A percentile compares a stretch with the other conserved stretches of the same genome.
Evolutionary conservation across 192 early-diverging fungal genomes (phyloP).

Genomic region (Podila epicladia): DNA sequence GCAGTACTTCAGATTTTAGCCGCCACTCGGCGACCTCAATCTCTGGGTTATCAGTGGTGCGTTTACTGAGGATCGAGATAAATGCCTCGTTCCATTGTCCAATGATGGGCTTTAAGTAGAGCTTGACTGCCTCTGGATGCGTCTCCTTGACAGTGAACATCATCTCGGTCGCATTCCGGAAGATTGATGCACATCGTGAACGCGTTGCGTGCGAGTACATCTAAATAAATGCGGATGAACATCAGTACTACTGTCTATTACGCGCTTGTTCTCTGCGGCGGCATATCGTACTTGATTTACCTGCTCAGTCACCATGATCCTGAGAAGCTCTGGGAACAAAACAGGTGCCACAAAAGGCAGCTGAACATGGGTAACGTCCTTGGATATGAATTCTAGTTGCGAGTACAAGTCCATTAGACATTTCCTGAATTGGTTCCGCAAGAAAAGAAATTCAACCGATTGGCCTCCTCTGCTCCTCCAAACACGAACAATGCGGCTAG

Average conservation of each 20-base stretch:
- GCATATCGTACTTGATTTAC: conserved; percentile 16
- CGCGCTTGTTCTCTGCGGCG: too few species aligned
- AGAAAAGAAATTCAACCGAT: not conserved
- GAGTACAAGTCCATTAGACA: too few species aligned
- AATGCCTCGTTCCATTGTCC: conserved; percentile 81
- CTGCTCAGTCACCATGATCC: conserved; percentile 68
- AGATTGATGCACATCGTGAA: conserved; percentile 80
- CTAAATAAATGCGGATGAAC: conserved; percentile 22
- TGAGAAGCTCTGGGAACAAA: conserved; percentile 82
- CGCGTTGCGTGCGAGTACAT: conserved; percentile 71
- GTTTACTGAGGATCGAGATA: conserved; percentile 63
- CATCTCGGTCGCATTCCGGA: conserved; percentile 85
- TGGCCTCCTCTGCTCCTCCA: not conserved
- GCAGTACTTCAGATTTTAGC: conserved; percentile 75
- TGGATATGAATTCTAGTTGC: conserved; percentile 76
- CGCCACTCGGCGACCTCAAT: conserved; percentile 62
- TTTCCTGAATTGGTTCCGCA: too few species aligned
- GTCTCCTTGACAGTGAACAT: conserved; percentile 78
- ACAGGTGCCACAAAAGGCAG: conserved; percentile 80
- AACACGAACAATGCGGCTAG: too few species aligned
- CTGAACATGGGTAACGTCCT: conserved; percentile 87
- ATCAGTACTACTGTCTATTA: not conserved
- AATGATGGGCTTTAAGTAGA: conserved; percentile 79
- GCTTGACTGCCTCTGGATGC: conserved; percentile 70
- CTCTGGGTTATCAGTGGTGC: conserved; percentile 50